Evolutionary conservation across 176 grass and related monocot species (phyloP).

Genomic region (Raddia guianensis): DNA sequence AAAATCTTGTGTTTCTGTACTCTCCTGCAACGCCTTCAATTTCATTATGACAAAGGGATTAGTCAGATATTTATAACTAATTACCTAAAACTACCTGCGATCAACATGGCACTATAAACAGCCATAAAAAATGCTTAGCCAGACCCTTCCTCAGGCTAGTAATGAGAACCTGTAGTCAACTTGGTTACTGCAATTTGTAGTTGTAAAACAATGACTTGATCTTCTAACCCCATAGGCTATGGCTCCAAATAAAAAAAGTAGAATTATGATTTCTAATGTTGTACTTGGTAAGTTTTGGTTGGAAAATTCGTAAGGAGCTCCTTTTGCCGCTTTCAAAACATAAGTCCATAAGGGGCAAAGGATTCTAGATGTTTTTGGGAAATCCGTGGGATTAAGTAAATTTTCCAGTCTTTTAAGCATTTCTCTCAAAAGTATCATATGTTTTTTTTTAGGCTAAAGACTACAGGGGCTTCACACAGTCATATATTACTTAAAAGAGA

Average conservation of each 20-base stretch:
- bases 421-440: slow-evolving; percentile 2
- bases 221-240: slow-evolving; percentile 16
- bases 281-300: neutral
- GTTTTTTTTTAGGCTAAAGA: too few species aligned
- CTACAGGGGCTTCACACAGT: too few species aligned
- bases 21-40: slow-evolving; percentile 78
- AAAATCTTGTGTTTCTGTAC: slow-evolving; percentile 41
- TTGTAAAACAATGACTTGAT: neutral
- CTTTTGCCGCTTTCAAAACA: too few species aligned
- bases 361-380: neutral
- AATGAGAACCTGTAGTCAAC: neutral
- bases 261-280: slow-evolving; percentile 9
- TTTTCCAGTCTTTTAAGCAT: neutral
- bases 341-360: neutral
- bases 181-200: slow-evolving; percentile 16
- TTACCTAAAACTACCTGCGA: neutral
- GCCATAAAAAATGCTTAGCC: neutral
- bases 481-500: neutral
- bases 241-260: neutral
- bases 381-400: neutral
- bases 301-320: neutral
- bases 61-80: slow-evolving; percentile 26
- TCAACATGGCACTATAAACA: slow-evolving; percentile 4
- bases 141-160: neutral
- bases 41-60: slow-evolving; percentile 20